Evolutionary conservation across 441 rosid species (phyloP), one percentile per base, ranked within the genome.

Genomic region (Gossypium lobatum): DNA sequence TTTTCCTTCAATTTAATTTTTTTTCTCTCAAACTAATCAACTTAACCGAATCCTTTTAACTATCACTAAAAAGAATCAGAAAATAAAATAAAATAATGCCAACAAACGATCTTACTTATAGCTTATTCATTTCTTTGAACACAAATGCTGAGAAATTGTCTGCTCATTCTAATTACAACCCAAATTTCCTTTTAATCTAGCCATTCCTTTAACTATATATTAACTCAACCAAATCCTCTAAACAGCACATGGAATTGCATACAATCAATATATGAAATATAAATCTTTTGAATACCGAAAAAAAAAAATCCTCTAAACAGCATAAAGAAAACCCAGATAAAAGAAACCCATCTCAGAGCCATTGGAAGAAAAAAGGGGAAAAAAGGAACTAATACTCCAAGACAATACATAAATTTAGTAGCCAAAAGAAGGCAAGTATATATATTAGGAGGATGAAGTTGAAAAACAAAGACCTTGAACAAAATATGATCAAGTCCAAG

Each of bases 401-500:
- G 9, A 8, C 37, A 14, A 14, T 48, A 66, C 20, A 48, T 23
- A 68, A 50, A 2, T n/a, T 50, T 16, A 37, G 3, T 1, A 62
- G 5, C 66, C 45, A 28, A n/a, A 46, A 66, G 18, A 42, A 21
- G 0, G n/a, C 26, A 48, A 48, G 1, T 67, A 68, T 52, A 52
- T 26, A 52, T 16, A 68, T 50, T n/a, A 3, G 72, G 54, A 67
- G 23, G 9, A 67, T 48, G 17, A 23, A 76, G 58, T 55, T 7
- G 2, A 26, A 53, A 70, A 20, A 42, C 48, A 48, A 3, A 2
- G 17, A 93, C 98, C 99, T 89, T 91, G 74, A 95, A 90, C 63
- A 93, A 84, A 54, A 95, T 75, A 78, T 95, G 99, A 74, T 93
- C 93, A 70, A 95, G 82, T 50, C 84, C 80, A 42, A 87, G 89